phyloP scores from a whole-genome alignment of 2,329 filamentous ascomycete species.

The Calonectria henricotiae region DNA sequence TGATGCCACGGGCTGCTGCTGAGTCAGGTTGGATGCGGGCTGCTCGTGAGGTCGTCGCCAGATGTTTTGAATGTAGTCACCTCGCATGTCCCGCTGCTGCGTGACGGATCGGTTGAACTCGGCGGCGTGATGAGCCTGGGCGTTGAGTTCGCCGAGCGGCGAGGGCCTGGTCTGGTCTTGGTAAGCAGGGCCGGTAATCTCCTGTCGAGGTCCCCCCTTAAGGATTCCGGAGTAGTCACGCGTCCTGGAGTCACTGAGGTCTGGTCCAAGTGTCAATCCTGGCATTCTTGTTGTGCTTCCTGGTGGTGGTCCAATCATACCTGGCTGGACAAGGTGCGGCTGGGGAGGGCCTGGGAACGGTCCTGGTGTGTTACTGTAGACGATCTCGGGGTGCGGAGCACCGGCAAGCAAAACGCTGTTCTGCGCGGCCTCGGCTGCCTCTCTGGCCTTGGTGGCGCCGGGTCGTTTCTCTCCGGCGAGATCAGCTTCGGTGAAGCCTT shows the following conservation, averaged over 20 bases:
- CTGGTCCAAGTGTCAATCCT: conserved; percentile 87
- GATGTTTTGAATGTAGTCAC: conserved; percentile 84
- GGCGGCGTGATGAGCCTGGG: conserved; percentile 89
- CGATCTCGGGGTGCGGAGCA: conserved; percentile 83
- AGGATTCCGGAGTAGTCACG: conserved; percentile 87
- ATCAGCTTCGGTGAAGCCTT: conserved; percentile 98
- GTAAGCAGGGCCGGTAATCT: conserved; percentile 89
- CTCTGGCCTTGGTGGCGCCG: conserved; percentile 89
- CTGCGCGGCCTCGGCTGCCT: conserved; percentile 80
- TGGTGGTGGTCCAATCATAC: conserved; percentile 77
- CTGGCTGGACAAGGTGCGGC: conserved; percentile 80
- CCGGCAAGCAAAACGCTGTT: conserved; percentile 75
- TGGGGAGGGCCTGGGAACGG: conserved; percentile 79
- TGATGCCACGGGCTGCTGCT: conserved; percentile 65
- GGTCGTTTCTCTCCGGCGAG: conserved; percentile 96
- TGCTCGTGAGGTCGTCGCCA: conserved; percentile 90
- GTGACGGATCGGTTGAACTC: conserved; percentile 92
- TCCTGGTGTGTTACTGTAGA: conserved; percentile 83
- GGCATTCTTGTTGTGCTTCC: conserved; percentile 82
- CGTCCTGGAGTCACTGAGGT: conserved; percentile 82
- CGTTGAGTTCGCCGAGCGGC: conserved; percentile 83
- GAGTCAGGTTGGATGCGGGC: conserved; percentile 69
- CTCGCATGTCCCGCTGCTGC: conserved; percentile 84
- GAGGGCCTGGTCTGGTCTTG: conserved; percentile 88
- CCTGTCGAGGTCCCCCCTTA: conserved; percentile 87